Base-by-base conservation (phyloP, 140 eudicot species). In the Ambrosia hybrid region DNA sequence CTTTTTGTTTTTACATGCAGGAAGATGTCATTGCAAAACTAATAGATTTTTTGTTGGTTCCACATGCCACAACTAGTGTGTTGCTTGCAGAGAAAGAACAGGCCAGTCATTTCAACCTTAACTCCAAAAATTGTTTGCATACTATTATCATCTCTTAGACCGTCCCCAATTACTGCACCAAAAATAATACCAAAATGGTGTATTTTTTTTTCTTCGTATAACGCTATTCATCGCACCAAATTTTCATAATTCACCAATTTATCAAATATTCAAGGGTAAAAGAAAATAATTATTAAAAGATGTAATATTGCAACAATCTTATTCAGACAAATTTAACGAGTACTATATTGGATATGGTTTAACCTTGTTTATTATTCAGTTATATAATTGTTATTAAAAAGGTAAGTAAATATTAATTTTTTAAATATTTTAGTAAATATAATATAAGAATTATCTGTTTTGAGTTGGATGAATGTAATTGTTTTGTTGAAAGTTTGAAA, bases 31-130 rank as follows among this genome's bases (percentile, higher is more conserved):
- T 90, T 72, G 77, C 58, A 16, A 93, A 86, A 86, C 83, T 93
- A 82, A 68, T 93, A 13, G 97, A 87, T 5, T 93, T 93, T 83
- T 74, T 93, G 89, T 79, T 78, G 74, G 83, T 85, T 49, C 98
- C 98, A 68, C 89, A 81, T 84, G 88, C 91, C 57, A 90, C 97
- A 33, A 82, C 93, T 39, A 61, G 85, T 16, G 92, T 80, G 52
- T 71, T 81, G 57, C 96, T 85, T 66, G 78, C 91, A 66, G 98
- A 90, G 66, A 85, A 90, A 75, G 96, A 90, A 15, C 89, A 79
- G 98, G 98, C 86, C 73, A 17, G 77, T 3, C 71, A 15, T 71
- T 62, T 77, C 45, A n/a, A 51, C 65, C 72, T 41, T 30, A 36
- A n/a, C 52, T 38, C 21, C 63, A 17, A 33, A 15, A 77, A 55